Conservation (phyloP, 1,284 basidiomycete species). For the Phellinidium pouzarii region DNA sequence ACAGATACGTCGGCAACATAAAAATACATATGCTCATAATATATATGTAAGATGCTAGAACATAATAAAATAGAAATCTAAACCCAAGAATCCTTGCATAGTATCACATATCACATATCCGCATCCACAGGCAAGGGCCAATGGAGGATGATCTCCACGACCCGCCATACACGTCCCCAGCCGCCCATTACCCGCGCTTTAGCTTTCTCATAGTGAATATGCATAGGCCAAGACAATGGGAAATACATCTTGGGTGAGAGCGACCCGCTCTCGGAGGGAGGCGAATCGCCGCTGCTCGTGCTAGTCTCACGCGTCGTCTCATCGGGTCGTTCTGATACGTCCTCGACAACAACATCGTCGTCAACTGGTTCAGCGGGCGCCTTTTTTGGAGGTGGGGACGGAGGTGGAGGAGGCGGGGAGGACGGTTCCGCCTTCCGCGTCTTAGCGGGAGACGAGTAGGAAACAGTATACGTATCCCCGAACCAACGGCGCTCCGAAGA, state of each 20-base stretch:
- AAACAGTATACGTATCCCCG: conserved; percentile 14
- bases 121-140: conserved; percentile 16
- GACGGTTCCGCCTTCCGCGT: not conserved
- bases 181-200: conserved; percentile 10
- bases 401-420: not conserved
- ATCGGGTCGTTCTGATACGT: not conserved
- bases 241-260: conserved; percentile 1
- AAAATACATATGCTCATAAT: not conserved
- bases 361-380: not conserved
- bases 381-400: not conserved
- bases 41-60: not conserved
- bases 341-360: conserved; percentile 1
- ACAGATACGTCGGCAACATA: not conserved
- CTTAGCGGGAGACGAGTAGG: conserved; percentile 3
- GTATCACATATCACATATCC: conserved; percentile 3
- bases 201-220: conserved; percentile 9
- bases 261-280: not conserved
- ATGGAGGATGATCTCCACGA: conserved; percentile 16
- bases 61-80: not conserved
- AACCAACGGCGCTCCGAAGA: conserved; percentile 12
- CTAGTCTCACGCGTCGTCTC: not conserved
- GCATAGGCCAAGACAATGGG: conserved; percentile 7
- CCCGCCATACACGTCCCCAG: conserved; percentile 11
- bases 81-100: not conserved
- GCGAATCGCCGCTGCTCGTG: not conserved